Conservation (phyloP, 495 filamentous ascomycete genomes). For the Rusavskia elegans region DNA sequence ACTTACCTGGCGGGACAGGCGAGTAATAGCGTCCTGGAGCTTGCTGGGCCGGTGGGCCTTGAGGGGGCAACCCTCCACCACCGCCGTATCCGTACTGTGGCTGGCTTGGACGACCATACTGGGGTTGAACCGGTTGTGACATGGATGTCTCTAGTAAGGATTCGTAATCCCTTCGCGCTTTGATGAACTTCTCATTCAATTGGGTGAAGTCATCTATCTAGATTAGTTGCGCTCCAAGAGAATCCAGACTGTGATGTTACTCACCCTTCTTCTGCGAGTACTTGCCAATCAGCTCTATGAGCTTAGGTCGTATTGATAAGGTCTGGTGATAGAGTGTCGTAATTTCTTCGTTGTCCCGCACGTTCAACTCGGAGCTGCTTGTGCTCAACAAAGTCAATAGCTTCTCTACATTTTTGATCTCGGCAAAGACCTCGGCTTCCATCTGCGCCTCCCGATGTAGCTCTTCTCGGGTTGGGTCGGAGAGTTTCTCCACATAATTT, state of each 20-base stretch:
- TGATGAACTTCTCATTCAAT: conserved; percentile 98
- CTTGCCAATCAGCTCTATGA: conserved; percentile 97
- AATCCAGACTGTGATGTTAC: background rate
- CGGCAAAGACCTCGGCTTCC: conserved; percentile 93
- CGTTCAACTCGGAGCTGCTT: conserved; percentile 73
- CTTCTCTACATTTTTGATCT: conserved; percentile 98
- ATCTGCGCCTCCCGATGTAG: conserved; percentile 91
- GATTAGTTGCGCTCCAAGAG: conserved; percentile 1
- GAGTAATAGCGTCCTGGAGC: conserved; percentile 60
- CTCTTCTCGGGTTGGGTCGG: conserved; percentile 88
- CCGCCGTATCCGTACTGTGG: conserved; percentile 47
- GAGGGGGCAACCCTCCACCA: conserved; percentile 24
- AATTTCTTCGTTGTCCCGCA: conserved; percentile 84
- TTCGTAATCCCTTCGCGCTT: conserved; percentile 92
- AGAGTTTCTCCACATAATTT: conserved; percentile 95
- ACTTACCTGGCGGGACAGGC: conserved; percentile 25
- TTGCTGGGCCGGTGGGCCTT: conserved; percentile 39
- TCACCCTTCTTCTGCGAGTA: conserved; percentile 98
- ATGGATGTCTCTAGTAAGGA: conserved; percentile 89
- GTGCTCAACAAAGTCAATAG: conserved; percentile 85
- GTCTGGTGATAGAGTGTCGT: conserved; percentile 89
- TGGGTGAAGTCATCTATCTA: conserved; percentile 83
- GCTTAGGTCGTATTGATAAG: conserved; percentile 81
- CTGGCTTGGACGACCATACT: conserved; percentile 50
- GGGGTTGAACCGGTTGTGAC: conserved; percentile 67